A percentile compares a stretch with the other conserved stretches of the same genome.
Evolutionary conservation across 2,329 filamentous ascomycete species (phyloP).

Genomic region (Paecilomyces formosus): DNA sequence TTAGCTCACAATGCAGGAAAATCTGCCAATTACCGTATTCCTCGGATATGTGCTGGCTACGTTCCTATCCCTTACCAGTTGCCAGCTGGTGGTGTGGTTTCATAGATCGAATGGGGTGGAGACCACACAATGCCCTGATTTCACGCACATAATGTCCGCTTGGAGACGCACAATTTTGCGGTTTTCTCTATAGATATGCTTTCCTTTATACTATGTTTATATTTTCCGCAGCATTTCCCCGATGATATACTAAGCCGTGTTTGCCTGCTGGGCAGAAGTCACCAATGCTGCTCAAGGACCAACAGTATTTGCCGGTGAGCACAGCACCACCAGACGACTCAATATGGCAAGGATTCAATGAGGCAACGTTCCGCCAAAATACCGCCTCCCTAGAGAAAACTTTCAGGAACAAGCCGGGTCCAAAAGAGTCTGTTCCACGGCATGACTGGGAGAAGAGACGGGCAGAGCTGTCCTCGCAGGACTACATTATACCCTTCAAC

Average conservation of each 20-base stretch:
- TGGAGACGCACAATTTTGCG: background rate
- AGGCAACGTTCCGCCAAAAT: conserved; percentile 11
- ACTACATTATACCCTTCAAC: conserved; percentile 11
- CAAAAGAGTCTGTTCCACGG: background rate
- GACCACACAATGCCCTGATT: background rate
- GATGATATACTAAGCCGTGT: background rate
- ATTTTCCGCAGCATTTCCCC: background rate
- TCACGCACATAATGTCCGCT: background rate
- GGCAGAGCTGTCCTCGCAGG: background rate
- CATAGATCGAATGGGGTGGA: background rate
- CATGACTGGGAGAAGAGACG: conserved; percentile 2
- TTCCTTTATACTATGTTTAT: background rate
- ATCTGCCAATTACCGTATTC: background rate
- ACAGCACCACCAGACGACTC: conserved; percentile 10
- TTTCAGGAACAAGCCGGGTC: background rate
- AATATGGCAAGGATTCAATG: conserved; percentile 12
- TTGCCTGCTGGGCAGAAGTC: background rate
- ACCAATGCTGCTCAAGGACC: background rate
- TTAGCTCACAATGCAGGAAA: background rate
- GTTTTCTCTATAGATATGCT: background rate
- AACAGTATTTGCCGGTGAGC: conserved; percentile 2
- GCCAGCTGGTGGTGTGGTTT: background rate
- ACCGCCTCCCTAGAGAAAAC: conserved; percentile 9
- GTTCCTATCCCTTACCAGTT: background rate
- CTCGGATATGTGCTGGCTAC: background rate